phyloP scores from a whole-genome alignment of 2,329 filamentous ascomycete species.

The Fusarium bactridioides region DNA sequence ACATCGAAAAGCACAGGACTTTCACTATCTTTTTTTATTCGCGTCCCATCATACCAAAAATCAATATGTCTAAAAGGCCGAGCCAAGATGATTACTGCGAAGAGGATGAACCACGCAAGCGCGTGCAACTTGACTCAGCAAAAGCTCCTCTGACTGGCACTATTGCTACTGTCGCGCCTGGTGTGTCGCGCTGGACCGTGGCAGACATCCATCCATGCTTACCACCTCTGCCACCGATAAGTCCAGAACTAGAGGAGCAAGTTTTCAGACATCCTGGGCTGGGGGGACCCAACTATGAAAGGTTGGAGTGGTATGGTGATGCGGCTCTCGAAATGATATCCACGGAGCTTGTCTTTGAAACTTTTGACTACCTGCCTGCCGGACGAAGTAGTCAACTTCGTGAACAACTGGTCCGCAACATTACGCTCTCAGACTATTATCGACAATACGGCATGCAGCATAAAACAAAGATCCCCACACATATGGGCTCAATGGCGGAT shows the following conservation, averaged over 20 bases:
- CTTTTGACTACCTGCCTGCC: constrained; percentile 68
- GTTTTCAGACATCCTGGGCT: constrained; percentile 73
- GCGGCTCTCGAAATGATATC: constrained; percentile 83
- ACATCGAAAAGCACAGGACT: neutral
- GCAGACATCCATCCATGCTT: constrained; percentile 56
- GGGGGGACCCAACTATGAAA: constrained; percentile 69
- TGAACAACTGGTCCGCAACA: constrained; percentile 82
- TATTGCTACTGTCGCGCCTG: constrained; percentile 13
- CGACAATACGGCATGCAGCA: constrained; percentile 74
- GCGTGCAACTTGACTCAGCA: constrained; percentile 12
- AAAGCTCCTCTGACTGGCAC: neutral
- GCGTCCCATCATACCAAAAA: neutral
- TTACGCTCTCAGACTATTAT: constrained; percentile 76
- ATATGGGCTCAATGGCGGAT: constrained; percentile 45
- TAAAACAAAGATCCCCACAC: constrained; percentile 64
- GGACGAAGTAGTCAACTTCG: constrained; percentile 79
- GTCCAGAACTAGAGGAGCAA: constrained; percentile 66
- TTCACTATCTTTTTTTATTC: neutral
- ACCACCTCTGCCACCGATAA: constrained; percentile 69
- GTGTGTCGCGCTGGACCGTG: constrained; percentile 53
- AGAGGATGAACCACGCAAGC: constrained; percentile 25
- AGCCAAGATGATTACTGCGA: neutral
- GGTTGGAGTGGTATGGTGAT: constrained; percentile 89
- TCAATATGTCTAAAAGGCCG: constrained; percentile 11
- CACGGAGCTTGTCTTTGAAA: constrained; percentile 76